Evolutionary conservation across 371 early-diverging fungal genomes (phyloP).

Genomic region (Mucor indicus): DNA sequence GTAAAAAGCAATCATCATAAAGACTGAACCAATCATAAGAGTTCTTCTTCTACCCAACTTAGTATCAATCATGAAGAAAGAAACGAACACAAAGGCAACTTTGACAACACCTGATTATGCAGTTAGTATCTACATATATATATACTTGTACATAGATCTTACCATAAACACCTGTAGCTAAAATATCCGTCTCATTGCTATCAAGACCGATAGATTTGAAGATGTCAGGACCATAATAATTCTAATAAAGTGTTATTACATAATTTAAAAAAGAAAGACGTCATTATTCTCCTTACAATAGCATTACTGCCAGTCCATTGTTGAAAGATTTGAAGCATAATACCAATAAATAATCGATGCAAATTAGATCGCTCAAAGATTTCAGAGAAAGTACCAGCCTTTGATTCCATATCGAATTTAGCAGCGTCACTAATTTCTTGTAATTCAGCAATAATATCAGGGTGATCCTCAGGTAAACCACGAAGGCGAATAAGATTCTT

Average conservation of each 20-base stretch:
- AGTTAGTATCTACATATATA: background rate
- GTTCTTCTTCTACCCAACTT: conserved; percentile 41
- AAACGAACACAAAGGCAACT: conserved; percentile 38
- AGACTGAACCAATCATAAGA: conserved; percentile 36
- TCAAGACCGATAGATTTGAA: conserved; percentile 47
- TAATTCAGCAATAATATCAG: conserved; percentile 44
- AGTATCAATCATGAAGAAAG: conserved; percentile 47
- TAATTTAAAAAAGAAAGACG: background rate
- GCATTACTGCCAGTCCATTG: conserved; percentile 72
- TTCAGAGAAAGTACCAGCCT: conserved; percentile 46
- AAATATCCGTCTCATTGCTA: conserved; percentile 33
- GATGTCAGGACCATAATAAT: conserved; percentile 61
- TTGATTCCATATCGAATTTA: conserved; percentile 44
- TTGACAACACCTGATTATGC: conserved; percentile 31
- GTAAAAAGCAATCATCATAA: conserved; percentile 39
- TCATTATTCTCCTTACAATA: conserved; percentile 33
- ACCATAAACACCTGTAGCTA: conserved; percentile 53
- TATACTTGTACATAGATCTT: too few relatives aligned
- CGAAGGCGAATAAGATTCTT: conserved; percentile 51
- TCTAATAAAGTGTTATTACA: conserved; percentile 25
- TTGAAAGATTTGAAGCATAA: conserved; percentile 59
- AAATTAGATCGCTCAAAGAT: conserved; percentile 40
- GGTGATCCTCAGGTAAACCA: conserved; percentile 32
- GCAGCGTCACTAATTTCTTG: conserved; percentile 45
- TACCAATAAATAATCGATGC: conserved; percentile 48